Conservation (phyloP, 2,329 filamentous ascomycete genomes). For the Cercospora citrullina region DNA sequence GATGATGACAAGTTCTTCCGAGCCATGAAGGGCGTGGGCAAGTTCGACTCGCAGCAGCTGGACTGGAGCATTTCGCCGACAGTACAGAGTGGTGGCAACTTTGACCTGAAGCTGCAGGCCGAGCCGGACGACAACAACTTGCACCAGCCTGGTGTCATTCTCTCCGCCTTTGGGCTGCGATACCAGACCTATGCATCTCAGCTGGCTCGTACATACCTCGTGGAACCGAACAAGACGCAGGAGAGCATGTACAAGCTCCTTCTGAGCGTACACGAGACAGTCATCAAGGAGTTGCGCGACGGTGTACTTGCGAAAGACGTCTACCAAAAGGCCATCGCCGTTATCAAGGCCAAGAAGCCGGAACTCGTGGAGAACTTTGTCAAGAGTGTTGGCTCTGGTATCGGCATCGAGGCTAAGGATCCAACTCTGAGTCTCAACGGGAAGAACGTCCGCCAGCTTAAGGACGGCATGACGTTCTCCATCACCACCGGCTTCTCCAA, state of each 20-base stretch:
- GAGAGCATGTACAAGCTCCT: slow-evolving; percentile 93
- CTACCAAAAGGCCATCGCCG: slow-evolving; percentile 78
- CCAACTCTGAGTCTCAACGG: slow-evolving; percentile 77
- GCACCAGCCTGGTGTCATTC: slow-evolving; percentile 82
- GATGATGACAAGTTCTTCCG: slow-evolving; percentile 95
- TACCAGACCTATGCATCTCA: slow-evolving; percentile 96
- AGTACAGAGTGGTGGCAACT: slow-evolving; percentile 86
- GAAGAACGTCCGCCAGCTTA: slow-evolving; percentile 80
- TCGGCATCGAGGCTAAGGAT: slow-evolving; percentile 90
- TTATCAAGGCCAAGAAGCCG: slow-evolving; percentile 87
- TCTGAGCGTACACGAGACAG: slow-evolving; percentile 78
- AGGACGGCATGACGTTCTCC: slow-evolving; percentile 95
- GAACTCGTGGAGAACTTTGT: slow-evolving; percentile 93
- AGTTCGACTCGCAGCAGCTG: slow-evolving; percentile 83
- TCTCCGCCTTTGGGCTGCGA: slow-evolving; percentile 85
- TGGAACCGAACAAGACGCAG: slow-evolving; percentile 95
- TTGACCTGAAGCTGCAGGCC: slow-evolving; percentile 78
- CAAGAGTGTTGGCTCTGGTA: slow-evolving; percentile 86
- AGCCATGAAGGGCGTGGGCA: slow-evolving; percentile 75
- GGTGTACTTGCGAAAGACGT: slow-evolving; percentile 85
- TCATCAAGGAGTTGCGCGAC: slow-evolving; percentile 87
- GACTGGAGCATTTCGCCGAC: slow-evolving; percentile 94
- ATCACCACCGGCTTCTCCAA: slow-evolving; percentile 89
- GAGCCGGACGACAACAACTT: slow-evolving; percentile 78
- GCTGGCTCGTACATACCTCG: slow-evolving; percentile 89